Base-by-base conservation (phyloP, 2,329 filamentous ascomycete genomes). In the Microdochium bolleyi region DNA sequence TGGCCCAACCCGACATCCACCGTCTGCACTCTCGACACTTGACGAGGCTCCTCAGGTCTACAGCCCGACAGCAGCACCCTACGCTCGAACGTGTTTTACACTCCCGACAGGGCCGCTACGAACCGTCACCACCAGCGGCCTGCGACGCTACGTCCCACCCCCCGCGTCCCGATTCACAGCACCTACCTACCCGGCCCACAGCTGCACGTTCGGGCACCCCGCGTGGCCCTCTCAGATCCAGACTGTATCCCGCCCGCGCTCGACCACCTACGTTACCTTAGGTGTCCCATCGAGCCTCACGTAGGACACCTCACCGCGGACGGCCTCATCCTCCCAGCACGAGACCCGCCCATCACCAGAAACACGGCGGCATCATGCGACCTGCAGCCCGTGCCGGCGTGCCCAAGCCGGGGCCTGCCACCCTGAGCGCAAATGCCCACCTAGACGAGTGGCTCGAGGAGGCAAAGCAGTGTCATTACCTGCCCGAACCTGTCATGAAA, bases 401-500 rank as follows among this genome's bases (percentile, higher is more conserved):
- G 61, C 92, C 94, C 54, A 89, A 92, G 74, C 92, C 92, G 54
- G 92, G 92, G 51, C 92, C 92, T 53, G 92, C 92, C 55, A 90
- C 88, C 62, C 76, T 97, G 59, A 84, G 84, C 57, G 83, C 88
- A 53, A 89, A 89, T 68, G 89, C 92, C 38, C 90, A 90, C 14
- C 84, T 95, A 32, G 90, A 96, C 69, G 92, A 97, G 74, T 99
- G 94, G 94, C 80, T 99, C 30, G 89, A 94, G 67, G 89, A 95
- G 70, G 94, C 94, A 48, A 96, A 96, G 73, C 88, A 94, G 71
- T 97, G 94, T 75, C 94, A 95, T 70, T 96, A 97, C 70, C 81
- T 99, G 51, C 94, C 94, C 50, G 94, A 99, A 73, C 76, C 86
- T 57, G 90, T 95, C 65, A 99, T 99, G 94, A 99, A 99, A 79